Evolutionary conservation across 345 rosid genomes (phyloP).

Genomic region (Pistacia vera): DNA sequence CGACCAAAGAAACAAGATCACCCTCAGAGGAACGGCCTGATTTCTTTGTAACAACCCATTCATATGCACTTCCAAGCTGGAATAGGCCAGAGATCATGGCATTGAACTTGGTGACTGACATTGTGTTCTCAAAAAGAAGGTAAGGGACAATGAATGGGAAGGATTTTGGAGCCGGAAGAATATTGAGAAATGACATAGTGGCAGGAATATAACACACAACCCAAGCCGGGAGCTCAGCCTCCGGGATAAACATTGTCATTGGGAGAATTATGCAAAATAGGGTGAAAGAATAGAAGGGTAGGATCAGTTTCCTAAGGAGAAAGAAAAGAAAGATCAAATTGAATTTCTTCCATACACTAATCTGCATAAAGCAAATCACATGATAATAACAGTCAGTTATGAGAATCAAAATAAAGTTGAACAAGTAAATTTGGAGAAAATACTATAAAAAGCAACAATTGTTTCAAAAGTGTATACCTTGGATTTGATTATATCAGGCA

Average conservation of each 20-base stretch:
- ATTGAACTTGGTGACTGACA: slow-evolving; percentile 96
- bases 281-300: slow-evolving; percentile 94
- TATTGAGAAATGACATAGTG: slow-evolving; percentile 92
- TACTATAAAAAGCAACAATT: background rate
- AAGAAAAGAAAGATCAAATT: slow-evolving; percentile 93
- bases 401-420: background rate
- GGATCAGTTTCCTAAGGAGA: slow-evolving; percentile 76
- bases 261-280: slow-evolving; percentile 94
- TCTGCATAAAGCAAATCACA: slow-evolving; percentile 52
- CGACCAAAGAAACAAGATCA: slow-evolving; percentile 64
- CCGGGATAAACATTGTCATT: slow-evolving; percentile 95
- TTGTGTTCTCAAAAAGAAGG: slow-evolving; percentile 95
- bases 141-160: slow-evolving; percentile 95
- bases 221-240: slow-evolving; percentile 91
- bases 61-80: slow-evolving; percentile 96
- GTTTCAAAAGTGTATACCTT: slow-evolving; percentile 46
- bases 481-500: slow-evolving; percentile 70
- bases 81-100: slow-evolving; percentile 94
- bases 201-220: slow-evolving; percentile 97
- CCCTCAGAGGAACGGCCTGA: slow-evolving; percentile 96
- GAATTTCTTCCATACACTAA: slow-evolving; percentile 78
- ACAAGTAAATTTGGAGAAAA: background rate
- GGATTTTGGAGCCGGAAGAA: slow-evolving; percentile 91
- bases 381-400: slow-evolving; percentile 16
- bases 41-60: slow-evolving; percentile 96